Percentiles rank a stretch among this genome's conserved stretches.
Conservation (phyloP, 306 rosid species). For the Sophora flavescens region DNA sequence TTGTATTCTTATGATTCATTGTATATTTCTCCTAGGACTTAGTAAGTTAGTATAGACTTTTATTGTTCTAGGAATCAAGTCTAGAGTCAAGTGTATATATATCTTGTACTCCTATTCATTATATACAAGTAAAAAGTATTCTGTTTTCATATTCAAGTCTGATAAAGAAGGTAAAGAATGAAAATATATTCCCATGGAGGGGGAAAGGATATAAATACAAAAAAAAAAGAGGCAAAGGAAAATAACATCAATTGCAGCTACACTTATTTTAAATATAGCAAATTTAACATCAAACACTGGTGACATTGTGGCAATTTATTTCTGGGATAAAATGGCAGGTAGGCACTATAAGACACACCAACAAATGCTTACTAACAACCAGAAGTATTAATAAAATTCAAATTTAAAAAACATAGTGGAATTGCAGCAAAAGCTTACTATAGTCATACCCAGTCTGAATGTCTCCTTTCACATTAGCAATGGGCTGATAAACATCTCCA, state of each 20-base stretch:
- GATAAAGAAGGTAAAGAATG: conserved; percentile 15
- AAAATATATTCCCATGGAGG: conserved; percentile 14
- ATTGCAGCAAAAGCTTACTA: conserved; percentile 34
- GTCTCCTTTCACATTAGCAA: conserved; percentile 82
- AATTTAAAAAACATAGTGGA: conserved; percentile 16
- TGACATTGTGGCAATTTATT: neutral
- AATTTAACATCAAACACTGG: conserved; percentile 11
- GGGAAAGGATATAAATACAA: conserved; percentile 7
- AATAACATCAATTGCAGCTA: conserved; percentile 22
- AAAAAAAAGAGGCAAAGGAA: conserved; percentile 19
- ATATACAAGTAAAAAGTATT: too few species aligned
- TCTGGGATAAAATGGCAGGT: conserved; percentile 3
- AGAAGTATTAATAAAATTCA: conserved; percentile 21
- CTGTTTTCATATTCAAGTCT: too few species aligned
- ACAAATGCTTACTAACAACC: neutral
- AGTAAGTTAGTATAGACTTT: too few species aligned
- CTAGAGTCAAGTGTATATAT: too few species aligned
- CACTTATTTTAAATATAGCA: neutral
- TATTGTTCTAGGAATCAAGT: too few species aligned
- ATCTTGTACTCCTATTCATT: too few species aligned
- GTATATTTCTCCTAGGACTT: too few species aligned
- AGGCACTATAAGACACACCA: conserved; percentile 18
- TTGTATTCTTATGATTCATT: too few species aligned
- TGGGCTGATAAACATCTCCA: conserved; percentile 96
- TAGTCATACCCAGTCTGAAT: conserved; percentile 69